Base-by-base conservation (phyloP, 495 filamentous ascomycete genomes). In the Lichina pygmaea region DNA sequence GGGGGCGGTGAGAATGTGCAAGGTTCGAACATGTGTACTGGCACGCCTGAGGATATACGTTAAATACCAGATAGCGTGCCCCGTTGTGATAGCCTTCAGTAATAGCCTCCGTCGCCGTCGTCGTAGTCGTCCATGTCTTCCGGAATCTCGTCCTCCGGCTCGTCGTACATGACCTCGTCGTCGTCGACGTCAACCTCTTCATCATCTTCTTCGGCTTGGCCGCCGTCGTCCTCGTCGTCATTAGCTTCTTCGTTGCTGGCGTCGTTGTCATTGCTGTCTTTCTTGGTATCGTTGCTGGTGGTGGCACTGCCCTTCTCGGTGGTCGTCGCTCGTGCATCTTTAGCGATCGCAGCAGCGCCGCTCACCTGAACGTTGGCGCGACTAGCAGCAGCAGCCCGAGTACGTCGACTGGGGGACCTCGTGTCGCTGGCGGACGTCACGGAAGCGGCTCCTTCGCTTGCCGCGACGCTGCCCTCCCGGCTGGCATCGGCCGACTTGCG, bases 301-400 rank as follows among this genome's bases (percentile, higher is more conserved):
- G 9, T 47, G 37, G 32, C 48, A 34, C 33, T 49, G 30, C 36
- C 33, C 9, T 43, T 43, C 32, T 48, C 45, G 31, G 24, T 24
- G 24, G 24, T 24, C 24, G 1, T 24, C 24, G 24, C 24, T 24
- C 24, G 24, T 24, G 24, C 24, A 4, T 4, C 24, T 24, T 24
- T 24, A 2, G 24, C 24, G 24, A 24, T 24, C 4, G 24, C 24
- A 24, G 24, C 24, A 24, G 24, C 24, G 24, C 24, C 24, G 24
- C 4, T 24, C 24, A 24, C 24, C 24, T 4, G 1, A 24, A 24
- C 24, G 24, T 24, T 24, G 24, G 24, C 24, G 4, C 1, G 24
- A 24, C 24, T 24, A 2, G 24, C 24, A 24, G 24, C 24, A 4
- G 24, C 24, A 24, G 24, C 24, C 24, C 24, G 24, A 24, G 24